Evolutionary conservation across 768 basidiomycete genomes (phyloP).

Genomic region (Rhizopogon vesiculosus): DNA sequence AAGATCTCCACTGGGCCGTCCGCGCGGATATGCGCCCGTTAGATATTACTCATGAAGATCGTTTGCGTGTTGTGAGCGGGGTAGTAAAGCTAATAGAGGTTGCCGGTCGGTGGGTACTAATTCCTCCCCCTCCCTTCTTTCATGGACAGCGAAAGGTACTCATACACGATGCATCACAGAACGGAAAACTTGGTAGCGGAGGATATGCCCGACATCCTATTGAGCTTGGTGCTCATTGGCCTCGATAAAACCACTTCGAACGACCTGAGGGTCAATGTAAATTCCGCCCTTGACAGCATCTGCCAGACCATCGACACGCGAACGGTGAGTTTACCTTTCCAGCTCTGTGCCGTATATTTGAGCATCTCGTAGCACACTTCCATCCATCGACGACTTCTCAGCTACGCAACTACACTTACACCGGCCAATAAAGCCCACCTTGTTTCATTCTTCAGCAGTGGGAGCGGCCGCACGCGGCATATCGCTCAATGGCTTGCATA

Average conservation of each 20-base stretch:
- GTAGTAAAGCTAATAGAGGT: constrained; percentile 37
- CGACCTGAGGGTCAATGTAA: constrained; percentile 43
- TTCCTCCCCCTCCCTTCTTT: not conserved
- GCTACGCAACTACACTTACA: constrained; percentile 33
- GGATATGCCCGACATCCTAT: constrained; percentile 45
- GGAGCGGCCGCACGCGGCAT: constrained; percentile 43
- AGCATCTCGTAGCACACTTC: constrained; percentile 36
- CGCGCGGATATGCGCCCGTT: constrained; percentile 5
- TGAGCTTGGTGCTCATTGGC: constrained; percentile 48
- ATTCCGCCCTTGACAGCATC: constrained; percentile 40
- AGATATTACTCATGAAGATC: constrained; percentile 13
- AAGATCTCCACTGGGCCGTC: constrained; percentile 27
- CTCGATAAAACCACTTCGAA: constrained; percentile 47
- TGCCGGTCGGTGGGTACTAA: constrained; percentile 41
- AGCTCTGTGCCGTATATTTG: not conserved
- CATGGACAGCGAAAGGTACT: not conserved
- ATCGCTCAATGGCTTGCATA: constrained; percentile 59
- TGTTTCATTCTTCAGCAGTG: constrained; percentile 46
- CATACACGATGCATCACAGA: constrained; percentile 22
- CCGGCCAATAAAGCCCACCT: constrained; percentile 48
- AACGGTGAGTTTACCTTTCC: constrained; percentile 13
- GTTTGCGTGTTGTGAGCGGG: constrained; percentile 33
- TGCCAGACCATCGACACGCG: constrained; percentile 35
- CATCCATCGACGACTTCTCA: constrained; percentile 42
- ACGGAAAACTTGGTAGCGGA: constrained; percentile 28